Conservation (phyloP, 73 alveolate genomes). For the Effrenium voratum region DNA sequence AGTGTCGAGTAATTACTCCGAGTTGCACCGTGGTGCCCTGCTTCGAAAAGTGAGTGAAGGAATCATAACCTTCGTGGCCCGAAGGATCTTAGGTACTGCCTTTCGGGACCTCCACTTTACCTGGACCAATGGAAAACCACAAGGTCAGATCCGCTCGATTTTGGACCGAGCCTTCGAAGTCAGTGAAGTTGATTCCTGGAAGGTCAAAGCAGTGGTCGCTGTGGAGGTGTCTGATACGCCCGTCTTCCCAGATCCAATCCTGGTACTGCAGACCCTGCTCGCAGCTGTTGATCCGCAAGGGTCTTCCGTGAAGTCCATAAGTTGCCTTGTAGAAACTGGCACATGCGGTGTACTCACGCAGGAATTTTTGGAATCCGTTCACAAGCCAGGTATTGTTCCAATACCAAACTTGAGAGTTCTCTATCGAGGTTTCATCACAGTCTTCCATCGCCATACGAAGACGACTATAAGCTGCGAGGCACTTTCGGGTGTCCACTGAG, state of each 20-base stretch:
- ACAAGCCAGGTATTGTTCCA: conserved; percentile 65
- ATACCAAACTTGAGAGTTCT: conserved; percentile 48
- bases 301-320: conserved; percentile 27
- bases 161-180: too few species aligned
- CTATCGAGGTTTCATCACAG: neutral
- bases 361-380: conserved; percentile 5
- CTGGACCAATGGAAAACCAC: too few species aligned
- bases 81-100: too few species aligned
- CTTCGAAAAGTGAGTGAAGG: neutral
- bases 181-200: conserved; percentile 5
- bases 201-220: conserved; percentile 7
- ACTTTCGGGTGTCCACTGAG: conserved; percentile 13
- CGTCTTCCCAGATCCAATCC: conserved; percentile 48
- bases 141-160: too few species aligned
- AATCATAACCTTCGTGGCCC: too few species aligned
- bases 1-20: neutral
- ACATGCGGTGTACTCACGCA: conserved; percentile 7
- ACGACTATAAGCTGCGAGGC: neutral
- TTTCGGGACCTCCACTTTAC: too few species aligned
- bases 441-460: neutral
- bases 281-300: neutral
- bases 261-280: neutral
- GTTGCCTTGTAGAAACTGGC: neutral
- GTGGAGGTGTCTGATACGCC: conserved; percentile 28
- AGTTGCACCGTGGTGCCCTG: neutral